Percentiles rank a stretch among this genome's conserved stretches.
Evolutionary conservation across 768 basidiomycete genomes (phyloP).

Genomic region (Pulveroboletus sp.): DNA sequence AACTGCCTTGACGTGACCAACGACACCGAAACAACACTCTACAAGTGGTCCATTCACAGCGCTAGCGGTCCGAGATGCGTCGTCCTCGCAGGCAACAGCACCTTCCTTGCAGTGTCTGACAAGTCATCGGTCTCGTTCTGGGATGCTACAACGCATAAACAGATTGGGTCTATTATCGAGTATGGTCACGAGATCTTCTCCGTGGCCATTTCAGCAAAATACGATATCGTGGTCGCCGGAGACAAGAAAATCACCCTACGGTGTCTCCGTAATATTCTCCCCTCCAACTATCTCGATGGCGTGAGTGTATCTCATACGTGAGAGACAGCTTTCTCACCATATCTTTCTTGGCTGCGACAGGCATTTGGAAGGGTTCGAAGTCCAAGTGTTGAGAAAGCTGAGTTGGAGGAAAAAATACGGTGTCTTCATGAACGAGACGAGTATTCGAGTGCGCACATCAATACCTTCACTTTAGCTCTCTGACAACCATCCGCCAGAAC

Average conservation of each 20-base stretch:
- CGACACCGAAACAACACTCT: background rate
- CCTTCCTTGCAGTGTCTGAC: background rate
- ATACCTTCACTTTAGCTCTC: background rate
- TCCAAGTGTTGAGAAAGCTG: background rate
- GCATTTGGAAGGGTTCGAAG: background rate
- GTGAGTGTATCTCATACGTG: background rate
- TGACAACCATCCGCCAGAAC: background rate
- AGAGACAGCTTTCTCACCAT: background rate
- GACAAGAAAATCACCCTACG: background rate
- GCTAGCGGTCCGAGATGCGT: background rate
- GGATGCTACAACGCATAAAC: conserved; percentile 3
- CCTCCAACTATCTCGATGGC: background rate
- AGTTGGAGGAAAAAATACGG: background rate
- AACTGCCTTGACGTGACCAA: background rate
- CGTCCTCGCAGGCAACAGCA: background rate
- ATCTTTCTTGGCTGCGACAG: background rate
- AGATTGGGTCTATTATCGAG: conserved; percentile 1
- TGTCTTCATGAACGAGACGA: background rate
- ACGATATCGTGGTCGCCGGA: conserved; percentile 1
- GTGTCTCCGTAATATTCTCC: background rate
- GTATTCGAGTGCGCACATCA: background rate
- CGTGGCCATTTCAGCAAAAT: conserved; percentile 5
- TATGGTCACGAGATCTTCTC: background rate
- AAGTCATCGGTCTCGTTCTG: conserved; percentile 4
- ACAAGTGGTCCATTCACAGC: background rate